Conservation (phyloP, 2,329 filamentous ascomycete species). For the Talaromyces sp. region DNA sequence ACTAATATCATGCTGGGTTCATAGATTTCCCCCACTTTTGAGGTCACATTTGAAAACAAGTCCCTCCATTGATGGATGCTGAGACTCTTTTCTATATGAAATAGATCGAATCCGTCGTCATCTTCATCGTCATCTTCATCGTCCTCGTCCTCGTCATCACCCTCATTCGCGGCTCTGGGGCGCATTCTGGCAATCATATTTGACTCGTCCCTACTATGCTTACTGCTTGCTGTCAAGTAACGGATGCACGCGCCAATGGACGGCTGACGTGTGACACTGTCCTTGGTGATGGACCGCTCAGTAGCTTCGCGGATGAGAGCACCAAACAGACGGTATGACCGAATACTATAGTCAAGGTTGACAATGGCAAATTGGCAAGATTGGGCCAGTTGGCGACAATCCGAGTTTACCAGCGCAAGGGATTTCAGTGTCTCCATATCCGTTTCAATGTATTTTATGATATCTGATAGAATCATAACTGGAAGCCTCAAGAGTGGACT, state of each 20-base stretch:
- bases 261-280: not conserved
- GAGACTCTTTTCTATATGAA: no score
- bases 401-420: slow-evolving; percentile 12
- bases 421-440: not conserved
- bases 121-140: no score
- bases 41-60: no score
- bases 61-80: no score
- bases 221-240: no score
- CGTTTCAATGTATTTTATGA: not conserved
- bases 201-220: no score
- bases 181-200: no score
- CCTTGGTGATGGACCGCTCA: not conserved
- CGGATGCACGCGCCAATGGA: slow-evolving; percentile 14
- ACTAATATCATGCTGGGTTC: no score
- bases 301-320: not conserved
- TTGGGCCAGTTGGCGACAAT: slow-evolving; percentile 15
- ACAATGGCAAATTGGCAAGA: slow-evolving; percentile 11
- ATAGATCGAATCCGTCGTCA: no score
- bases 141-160: no score
- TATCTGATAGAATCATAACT: slow-evolving; percentile 1
- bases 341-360: not conserved
- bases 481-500: slow-evolving; percentile 7
- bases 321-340: not conserved
- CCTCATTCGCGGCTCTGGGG: no score
- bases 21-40: no score